phyloP scores from a whole-genome alignment of 371 early-diverging fungal genomes.

The Saksenaea vasiformis region DNA sequence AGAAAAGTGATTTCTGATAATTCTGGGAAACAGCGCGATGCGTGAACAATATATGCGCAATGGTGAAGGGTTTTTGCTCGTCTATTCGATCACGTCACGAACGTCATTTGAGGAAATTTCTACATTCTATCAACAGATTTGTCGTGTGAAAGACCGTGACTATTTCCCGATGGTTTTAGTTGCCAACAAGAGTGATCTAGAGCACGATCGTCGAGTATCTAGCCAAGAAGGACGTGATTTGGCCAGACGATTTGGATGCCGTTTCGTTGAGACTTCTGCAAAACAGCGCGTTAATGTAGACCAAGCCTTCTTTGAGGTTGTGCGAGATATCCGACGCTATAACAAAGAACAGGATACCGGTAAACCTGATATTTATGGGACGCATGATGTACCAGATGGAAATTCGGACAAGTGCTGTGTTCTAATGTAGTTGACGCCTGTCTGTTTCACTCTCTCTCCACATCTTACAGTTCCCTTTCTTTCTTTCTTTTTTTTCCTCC shows the following conservation, averaged over 20 bases:
- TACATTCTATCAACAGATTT: slow-evolving; percentile 76
- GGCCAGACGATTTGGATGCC: slow-evolving; percentile 74
- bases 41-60: slow-evolving; percentile 81
- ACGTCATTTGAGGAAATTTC: slow-evolving; percentile 81
- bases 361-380: slow-evolving; percentile 17
- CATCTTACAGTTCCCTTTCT: background rate
- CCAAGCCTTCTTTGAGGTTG: slow-evolving; percentile 86
- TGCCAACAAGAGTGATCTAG: slow-evolving; percentile 95
- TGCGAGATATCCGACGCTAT: slow-evolving; percentile 83
- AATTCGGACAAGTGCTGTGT: slow-evolving; percentile 31
- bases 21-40: slow-evolving; percentile 57
- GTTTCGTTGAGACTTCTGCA: slow-evolving; percentile 91
- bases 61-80: slow-evolving; percentile 50
- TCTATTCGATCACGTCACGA: slow-evolving; percentile 76
- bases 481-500: background rate
- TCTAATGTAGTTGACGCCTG: slow-evolving; percentile 18
- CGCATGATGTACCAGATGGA: slow-evolving; percentile 21
- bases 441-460: background rate
- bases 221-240: slow-evolving; percentile 79
- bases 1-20: background rate
- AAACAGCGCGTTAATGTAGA: slow-evolving; percentile 88
- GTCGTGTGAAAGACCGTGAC: slow-evolving; percentile 81
- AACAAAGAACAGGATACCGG: slow-evolving; percentile 61
- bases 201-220: slow-evolving; percentile 66
- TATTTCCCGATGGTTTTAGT: slow-evolving; percentile 88